Evolutionary conservation across 257 asterid species (phyloP).

Genomic region (Apocynum venetum): DNA sequence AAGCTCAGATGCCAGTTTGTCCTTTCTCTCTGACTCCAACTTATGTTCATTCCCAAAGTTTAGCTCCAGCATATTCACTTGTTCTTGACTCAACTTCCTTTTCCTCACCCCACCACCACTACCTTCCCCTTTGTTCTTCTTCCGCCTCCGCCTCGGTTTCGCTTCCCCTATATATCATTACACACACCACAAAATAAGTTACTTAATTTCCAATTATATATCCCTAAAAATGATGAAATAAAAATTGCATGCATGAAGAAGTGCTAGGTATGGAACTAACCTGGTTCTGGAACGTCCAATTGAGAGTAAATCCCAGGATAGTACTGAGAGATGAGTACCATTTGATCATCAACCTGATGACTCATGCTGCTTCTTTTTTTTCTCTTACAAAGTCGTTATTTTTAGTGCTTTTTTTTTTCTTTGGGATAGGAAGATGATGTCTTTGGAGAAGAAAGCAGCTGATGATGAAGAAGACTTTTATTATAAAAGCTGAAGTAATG

Average conservation of each 20-base stretch:
- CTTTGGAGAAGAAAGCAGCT: constrained; percentile 9
- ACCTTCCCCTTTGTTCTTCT: constrained; percentile 34
- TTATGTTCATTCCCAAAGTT: constrained; percentile 73
- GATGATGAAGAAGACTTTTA: background rate
- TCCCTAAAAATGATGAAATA: no score
- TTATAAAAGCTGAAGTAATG: constrained; percentile 9
- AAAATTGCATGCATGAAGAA: background rate
- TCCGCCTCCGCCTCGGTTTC: constrained; percentile 31
- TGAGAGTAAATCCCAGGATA: constrained; percentile 35
- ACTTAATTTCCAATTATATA: background rate
- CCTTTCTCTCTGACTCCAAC: constrained; percentile 84
- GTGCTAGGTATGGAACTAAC: constrained; percentile 12
- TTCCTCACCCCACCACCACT: constrained; percentile 43
- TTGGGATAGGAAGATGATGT: constrained; percentile 5
- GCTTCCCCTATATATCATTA: constrained; percentile 15
- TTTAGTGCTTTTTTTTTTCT: background rate
- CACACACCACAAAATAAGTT: background rate
- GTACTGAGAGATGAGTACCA: constrained; percentile 50
- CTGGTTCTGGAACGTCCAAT: constrained; percentile 28
- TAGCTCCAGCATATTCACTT: constrained; percentile 46
- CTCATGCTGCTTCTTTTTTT: constrained; percentile 18
- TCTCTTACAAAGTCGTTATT: background rate
- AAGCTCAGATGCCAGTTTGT: constrained; percentile 70
- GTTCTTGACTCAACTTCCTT: constrained; percentile 79
- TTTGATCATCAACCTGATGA: constrained; percentile 38